A percentile compares a stretch with the other conserved stretches of the same genome.
These are phyloP conservation scores for Jackrogersella multiformis DNA, from an alignment of 495 filamentous ascomycete species.

Conservation along the genomic window DNA sequence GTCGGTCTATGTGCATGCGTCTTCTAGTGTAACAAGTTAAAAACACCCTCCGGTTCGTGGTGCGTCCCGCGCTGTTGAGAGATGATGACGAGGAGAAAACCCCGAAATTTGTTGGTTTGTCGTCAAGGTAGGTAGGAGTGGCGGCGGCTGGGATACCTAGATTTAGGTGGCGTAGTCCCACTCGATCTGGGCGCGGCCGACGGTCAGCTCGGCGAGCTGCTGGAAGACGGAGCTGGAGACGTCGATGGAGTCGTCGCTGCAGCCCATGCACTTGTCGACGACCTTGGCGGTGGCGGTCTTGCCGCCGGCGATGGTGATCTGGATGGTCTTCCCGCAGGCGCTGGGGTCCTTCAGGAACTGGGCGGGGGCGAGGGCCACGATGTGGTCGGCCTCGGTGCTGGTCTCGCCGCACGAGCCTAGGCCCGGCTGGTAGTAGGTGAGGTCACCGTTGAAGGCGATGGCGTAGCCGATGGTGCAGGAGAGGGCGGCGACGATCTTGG, in stretches of 20 bases:
- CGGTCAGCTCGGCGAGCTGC: constrained; percentile 46
- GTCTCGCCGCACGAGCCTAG: constrained; percentile 56
- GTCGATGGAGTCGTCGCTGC: constrained; percentile 57
- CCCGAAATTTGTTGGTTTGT: too few species aligned
- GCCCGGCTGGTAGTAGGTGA: constrained; percentile 56
- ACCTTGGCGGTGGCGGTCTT: constrained; percentile 63
- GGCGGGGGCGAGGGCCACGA: constrained; percentile 52
- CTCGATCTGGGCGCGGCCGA: constrained; percentile 45
- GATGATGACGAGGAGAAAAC: too few species aligned
- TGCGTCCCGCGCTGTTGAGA: too few species aligned
- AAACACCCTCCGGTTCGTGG: too few species aligned
- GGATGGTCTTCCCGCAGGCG: constrained; percentile 71
- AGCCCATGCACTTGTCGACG: constrained; percentile 80
- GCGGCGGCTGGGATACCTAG: too few species aligned
- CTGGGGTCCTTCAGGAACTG: constrained; percentile 53
- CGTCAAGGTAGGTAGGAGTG: too few species aligned
- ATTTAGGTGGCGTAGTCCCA: constrained; percentile 40
- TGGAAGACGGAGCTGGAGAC: constrained; percentile 56
- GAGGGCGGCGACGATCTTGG: constrained; percentile 15
- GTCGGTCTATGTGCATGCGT: too few species aligned
- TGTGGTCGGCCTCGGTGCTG: constrained; percentile 46
- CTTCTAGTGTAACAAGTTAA: too few species aligned
- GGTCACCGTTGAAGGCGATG: constrained; percentile 46
- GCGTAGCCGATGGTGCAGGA: constrained; percentile 19
- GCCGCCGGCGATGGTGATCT: constrained; percentile 60